Base-by-base conservation (phyloP, 192 early-diverging fungal species). In the Umbelopsis vinacea region DNA sequence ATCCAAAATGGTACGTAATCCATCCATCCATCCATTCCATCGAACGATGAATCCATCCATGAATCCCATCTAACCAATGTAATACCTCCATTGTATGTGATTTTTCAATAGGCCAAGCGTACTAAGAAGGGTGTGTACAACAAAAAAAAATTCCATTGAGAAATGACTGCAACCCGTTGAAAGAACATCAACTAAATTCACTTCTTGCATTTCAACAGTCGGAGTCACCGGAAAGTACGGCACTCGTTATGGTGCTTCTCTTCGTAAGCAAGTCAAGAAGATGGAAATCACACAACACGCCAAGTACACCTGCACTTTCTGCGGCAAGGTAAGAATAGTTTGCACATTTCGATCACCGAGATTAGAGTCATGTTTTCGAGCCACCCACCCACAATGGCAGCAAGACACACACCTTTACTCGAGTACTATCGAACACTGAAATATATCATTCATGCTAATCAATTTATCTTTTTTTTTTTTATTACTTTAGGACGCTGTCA, bases 221-320 rank as follows among this genome's bases (percentile, higher is more conserved):
- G 97, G 97, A 90, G 94, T 99, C 86, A 92, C 92, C 88, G 97
- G 97, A 83, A 99, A 99, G 87, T 99, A 99, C 94, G 97, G 97
- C 89, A 94, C 94, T 81, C 96, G 97, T 88, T 99, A 99, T 89
- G 97, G 97, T 95, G 95, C 97, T 77, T 98, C 97, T 67, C 92
- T 99, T 79, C 90, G 97, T 89, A 99, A 99, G 90, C 87, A 88
- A 84, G 85, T 88, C 70, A 96, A 96, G 92, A 96, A 96, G 92
- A 97, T 98, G 90, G 97, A 99, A 92, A 95, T 98, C 84, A 94
- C 96, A 81, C 97, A 99, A 89, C 97, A 99, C 89, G 88, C 92
- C 83, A 95, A 95, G 88, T 99, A 99, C 94, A 97, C 94, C 73
- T 99, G 97, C 89, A 92, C 95, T 74, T 99, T 99, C 96, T 99